phyloP scores from a whole-genome alignment of 805 yeast genomes.

The Groenewaldozyma tartarivorans region DNA sequence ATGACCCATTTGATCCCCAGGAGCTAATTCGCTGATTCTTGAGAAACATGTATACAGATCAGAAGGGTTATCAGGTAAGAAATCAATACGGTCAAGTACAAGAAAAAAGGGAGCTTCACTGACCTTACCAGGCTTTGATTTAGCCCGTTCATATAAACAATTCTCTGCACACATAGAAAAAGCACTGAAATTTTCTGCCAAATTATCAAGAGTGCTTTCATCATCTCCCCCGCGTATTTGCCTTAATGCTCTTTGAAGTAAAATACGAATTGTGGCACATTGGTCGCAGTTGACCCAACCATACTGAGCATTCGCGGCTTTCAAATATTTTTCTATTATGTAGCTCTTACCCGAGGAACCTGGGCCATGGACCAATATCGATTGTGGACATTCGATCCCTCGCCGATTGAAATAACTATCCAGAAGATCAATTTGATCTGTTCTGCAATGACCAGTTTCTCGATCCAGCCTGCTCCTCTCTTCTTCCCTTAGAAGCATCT shows the following conservation, averaged over 20 bases:
- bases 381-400: slow-evolving; percentile 22
- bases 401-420: slow-evolving; percentile 11
- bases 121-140: slow-evolving; percentile 14
- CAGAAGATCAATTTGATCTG: slow-evolving; percentile 2
- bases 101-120: slow-evolving; percentile 31
- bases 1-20: slow-evolving; percentile 14
- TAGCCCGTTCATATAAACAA: slow-evolving; percentile 27
- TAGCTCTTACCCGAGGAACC: slow-evolving; percentile 40
- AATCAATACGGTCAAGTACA: slow-evolving; percentile 44
- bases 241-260: slow-evolving; percentile 38
- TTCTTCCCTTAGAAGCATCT: too few relatives aligned
- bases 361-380: slow-evolving; percentile 40
- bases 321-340: slow-evolving; percentile 28
- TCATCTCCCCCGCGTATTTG: slow-evolving; percentile 29
- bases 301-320: slow-evolving; percentile 11
- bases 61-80: slow-evolving; percentile 33
- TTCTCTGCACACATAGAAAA: slow-evolving; percentile 33
- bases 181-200: slow-evolving; percentile 34
- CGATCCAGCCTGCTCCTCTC: too few relatives aligned
- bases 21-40: slow-evolving; percentile 33
- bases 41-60: slow-evolving; percentile 35
- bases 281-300: slow-evolving; percentile 37
- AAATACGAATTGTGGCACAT: slow-evolving; percentile 37
- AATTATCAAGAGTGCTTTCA: slow-evolving; percentile 15
- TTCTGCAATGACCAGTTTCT: slow-evolving; percentile 1